Evolutionary conservation across 2,329 filamentous ascomycete genomes (phyloP), one percentile per base, ranked within the genome.

Genomic region (Diaporthe sp.): DNA sequence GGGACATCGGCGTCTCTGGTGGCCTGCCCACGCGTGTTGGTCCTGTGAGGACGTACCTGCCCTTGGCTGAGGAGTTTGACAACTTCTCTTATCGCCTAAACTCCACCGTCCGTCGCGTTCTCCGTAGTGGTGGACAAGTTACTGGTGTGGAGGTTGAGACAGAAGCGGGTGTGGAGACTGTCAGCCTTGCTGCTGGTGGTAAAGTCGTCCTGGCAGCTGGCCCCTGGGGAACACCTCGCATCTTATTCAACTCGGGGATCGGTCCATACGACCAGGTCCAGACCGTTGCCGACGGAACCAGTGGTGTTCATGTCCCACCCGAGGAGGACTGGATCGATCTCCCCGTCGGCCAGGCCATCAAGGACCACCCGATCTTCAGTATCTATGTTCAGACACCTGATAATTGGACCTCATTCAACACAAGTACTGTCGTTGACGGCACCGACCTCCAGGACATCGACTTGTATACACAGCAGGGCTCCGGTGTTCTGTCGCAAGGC

Each of bases 401-500:
- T 22, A 17, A 68, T n/a, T 68, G 65, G 65, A 68, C 65, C 12
- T 68, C n/a, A 17, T 68, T 68, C 65, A 68, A 68, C 25, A 68
- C 65, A 25, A 25, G 22, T 22, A 72, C 69, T 17, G 53, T 72
- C 10, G 53, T 72, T 12, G 53, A 61, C 4, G 53, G 53, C n/a
- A 49, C n/a, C 13, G n/a, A 72, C 37, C n/a, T 72, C 19, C 9
- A 61, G 71, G 61, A 77, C 25, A 51, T 84, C 12, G 81, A 83
- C 17, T 78, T 83, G 8, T 86, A 83, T 59, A 81, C 83, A 25
- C 17, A 46, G 10, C 76, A 82, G 31, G 79, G 80, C 6, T 77
- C 78, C 3, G 87, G 87, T 67, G 77, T 86, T 9, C 80, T 88
- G 28, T 81, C 86, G 3, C 85, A 88, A 78, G 85, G 85, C 7